A percentile compares a stretch with the other conserved stretches of the same genome.
Evolutionary conservation across 257 asterid species (phyloP).

Genomic region (Solanum okadae): DNA sequence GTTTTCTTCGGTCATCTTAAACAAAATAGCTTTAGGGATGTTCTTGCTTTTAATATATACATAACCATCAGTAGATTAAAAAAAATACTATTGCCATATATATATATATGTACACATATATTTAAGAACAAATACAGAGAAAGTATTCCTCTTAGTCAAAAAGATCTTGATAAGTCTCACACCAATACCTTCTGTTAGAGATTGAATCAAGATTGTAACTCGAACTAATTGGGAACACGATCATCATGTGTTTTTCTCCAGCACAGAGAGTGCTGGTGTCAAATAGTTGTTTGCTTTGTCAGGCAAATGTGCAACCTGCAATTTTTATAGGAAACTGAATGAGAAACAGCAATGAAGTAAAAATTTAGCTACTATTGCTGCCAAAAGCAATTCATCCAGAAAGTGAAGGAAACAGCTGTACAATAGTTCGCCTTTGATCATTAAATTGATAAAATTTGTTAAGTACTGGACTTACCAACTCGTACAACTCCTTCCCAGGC

Average conservation of each 20-base stretch:
- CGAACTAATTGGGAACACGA: not conserved
- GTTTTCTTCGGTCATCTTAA: not conserved
- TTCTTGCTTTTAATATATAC: not conserved
- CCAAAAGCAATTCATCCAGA: not conserved
- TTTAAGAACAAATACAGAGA: not conserved
- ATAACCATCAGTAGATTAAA: not conserved
- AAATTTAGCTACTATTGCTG: not conserved
- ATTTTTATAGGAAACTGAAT: not conserved
- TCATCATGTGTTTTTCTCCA: slow-evolving; percentile 86
- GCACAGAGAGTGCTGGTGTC: slow-evolving; percentile 92
- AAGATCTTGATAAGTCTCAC: not conserved
- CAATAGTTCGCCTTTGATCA: not conserved
- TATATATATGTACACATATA: not conserved
- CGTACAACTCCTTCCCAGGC: slow-evolving; percentile 93
- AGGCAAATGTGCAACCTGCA: slow-evolving; percentile 93
- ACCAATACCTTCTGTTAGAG: not conserved
- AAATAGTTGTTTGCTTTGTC: slow-evolving; percentile 96
- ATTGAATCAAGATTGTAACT: not conserved
- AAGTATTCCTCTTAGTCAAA: not conserved
- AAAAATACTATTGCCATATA: not conserved
- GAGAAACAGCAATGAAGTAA: not conserved
- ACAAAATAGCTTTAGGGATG: not conserved
- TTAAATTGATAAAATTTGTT: not conserved
- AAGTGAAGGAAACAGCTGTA: not conserved
- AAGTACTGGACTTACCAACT: slow-evolving; percentile 46